Percentiles rank a stretch among this genome's conserved stretches.
phyloP scores from a whole-genome alignment of 257 asterid genomes.

The Ilex aquifolium region DNA sequence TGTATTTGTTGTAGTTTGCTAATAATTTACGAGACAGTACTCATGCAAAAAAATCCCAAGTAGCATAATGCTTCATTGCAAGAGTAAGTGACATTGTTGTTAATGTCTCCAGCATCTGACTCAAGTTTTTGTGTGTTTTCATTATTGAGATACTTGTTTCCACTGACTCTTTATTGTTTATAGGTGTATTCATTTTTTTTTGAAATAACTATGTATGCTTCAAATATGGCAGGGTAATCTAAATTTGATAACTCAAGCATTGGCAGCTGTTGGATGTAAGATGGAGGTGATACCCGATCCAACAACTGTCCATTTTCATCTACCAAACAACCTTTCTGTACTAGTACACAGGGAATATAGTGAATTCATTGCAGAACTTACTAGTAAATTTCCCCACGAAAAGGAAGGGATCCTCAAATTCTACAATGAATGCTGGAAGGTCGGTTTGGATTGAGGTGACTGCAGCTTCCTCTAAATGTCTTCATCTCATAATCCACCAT shows the following conservation, averaged over 20 bases:
- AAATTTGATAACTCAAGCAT: constrained; percentile 89
- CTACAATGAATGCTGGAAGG: constrained; percentile 97
- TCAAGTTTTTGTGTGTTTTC: no score
- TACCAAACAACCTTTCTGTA: constrained; percentile 78
- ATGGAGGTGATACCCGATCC: constrained; percentile 93
- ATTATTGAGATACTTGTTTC: neutral
- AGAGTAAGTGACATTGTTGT: no score
- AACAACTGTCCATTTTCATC: constrained; percentile 89
- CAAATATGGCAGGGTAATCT: constrained; percentile 63
- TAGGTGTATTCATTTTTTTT: no score
- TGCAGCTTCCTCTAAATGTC: constrained; percentile 25
- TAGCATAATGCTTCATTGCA: no score
- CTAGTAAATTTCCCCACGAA: constrained; percentile 82
- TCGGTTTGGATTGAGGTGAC: constrained; percentile 54
- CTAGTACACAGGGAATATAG: constrained; percentile 74
- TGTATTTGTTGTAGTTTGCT: no score
- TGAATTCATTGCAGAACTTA: constrained; percentile 70
- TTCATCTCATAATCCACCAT: constrained; percentile 9
- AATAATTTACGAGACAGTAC: no score
- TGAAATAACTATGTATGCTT: neutral
- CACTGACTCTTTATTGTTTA: neutral
- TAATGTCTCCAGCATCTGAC: no score
- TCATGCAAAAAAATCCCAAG: no score
- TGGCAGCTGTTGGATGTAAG: constrained; percentile 92
- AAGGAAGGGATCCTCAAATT: constrained; percentile 77